Evolutionary conservation across 2,329 filamentous ascomycete genomes (phyloP).

Genomic region (Cadophora luteo-olivacea): DNA sequence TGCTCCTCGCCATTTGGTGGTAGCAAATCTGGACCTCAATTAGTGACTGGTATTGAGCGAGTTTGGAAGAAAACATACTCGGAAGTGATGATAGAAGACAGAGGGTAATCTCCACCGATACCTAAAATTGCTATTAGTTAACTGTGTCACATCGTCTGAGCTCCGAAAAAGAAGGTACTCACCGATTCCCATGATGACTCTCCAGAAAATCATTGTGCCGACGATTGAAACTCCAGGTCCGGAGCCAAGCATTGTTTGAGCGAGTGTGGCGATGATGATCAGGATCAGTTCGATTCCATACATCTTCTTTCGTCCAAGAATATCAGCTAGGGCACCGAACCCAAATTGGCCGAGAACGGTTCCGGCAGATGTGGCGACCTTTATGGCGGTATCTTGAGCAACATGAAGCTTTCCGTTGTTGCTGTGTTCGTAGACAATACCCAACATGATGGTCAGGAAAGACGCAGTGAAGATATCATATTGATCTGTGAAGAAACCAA

Average conservation of each 20-base stretch:
- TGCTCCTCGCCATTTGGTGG: slow-evolving; percentile 82
- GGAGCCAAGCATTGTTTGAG: slow-evolving; percentile 61
- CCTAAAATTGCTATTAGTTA: slow-evolving; percentile 55
- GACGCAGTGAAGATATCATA: slow-evolving; percentile 60
- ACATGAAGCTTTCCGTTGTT: slow-evolving; percentile 58
- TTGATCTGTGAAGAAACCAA: slow-evolving; percentile 89
- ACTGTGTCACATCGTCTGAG: not conserved
- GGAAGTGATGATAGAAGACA: slow-evolving; percentile 84
- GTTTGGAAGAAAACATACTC: slow-evolving; percentile 49
- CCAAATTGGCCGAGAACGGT: slow-evolving; percentile 83
- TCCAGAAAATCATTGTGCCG: slow-evolving; percentile 79
- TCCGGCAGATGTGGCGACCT: slow-evolving; percentile 82
- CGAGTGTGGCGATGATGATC: slow-evolving; percentile 80
- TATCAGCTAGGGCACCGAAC: slow-evolving; percentile 81
- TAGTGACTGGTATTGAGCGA: not conserved
- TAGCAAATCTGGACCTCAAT: slow-evolving; percentile 63
- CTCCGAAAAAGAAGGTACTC: not conserved
- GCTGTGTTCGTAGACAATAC: slow-evolving; percentile 61
- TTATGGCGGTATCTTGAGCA: slow-evolving; percentile 78
- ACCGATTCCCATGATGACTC: slow-evolving; percentile 67
- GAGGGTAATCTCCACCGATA: slow-evolving; percentile 80
- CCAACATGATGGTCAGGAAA: slow-evolving; percentile 43
- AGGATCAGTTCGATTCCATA: slow-evolving; percentile 82
- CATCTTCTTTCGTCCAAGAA: slow-evolving; percentile 77
- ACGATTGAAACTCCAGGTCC: slow-evolving; percentile 66